Percentiles rank a stretch among this genome's conserved stretches.
Evolutionary conservation across 2,329 filamentous ascomycete species (phyloP).

Genomic region (Hypoxylon sp.): DNA sequence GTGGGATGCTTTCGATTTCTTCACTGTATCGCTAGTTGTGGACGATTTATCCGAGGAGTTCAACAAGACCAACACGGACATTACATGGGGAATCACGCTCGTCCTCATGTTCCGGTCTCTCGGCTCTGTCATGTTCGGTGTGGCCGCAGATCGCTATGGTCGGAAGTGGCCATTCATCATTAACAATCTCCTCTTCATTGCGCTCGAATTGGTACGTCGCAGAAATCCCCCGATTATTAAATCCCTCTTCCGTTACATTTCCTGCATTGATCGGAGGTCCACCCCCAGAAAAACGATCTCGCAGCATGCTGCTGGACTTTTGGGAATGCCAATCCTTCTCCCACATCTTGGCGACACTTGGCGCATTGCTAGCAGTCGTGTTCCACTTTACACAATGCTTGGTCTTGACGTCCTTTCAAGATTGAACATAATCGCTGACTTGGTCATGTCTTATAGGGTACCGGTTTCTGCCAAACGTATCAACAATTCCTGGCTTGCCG

Average conservation of each 20-base stretch:
- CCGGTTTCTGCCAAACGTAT: conserved; percentile 75
- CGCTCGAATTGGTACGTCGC: conserved; percentile 71
- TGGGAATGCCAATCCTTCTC: conserved; percentile 29
- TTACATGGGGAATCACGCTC: conserved; percentile 71
- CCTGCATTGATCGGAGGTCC: conserved; percentile 16
- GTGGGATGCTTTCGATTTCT: conserved; percentile 73
- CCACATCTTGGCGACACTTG: conserved; percentile 42
- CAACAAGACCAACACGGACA: conserved; percentile 61
- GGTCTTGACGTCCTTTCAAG: conserved; percentile 12
- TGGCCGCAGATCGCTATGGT: conserved; percentile 64
- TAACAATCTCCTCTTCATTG: conserved; percentile 77
- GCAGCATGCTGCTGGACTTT: conserved; percentile 20
- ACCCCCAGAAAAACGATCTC: conserved; percentile 26
- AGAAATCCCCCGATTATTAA: background rate
- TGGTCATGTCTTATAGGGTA: conserved; percentile 53
- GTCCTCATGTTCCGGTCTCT: conserved; percentile 69
- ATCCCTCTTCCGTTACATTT: conserved; percentile 8
- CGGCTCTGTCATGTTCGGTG: conserved; percentile 63
- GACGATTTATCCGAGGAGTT: conserved; percentile 63
- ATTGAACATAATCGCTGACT: conserved; percentile 13
- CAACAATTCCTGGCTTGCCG: conserved; percentile 77
- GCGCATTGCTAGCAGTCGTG: conserved; percentile 44
- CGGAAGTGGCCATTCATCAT: conserved; percentile 77
- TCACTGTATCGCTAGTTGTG: conserved; percentile 69
- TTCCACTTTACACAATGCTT: too few species aligned